These are phyloP conservation scores for Fusarium proliferatum DNA, from an alignment of 2,329 filamentous ascomycete species.

Conservation along the genomic window DNA sequence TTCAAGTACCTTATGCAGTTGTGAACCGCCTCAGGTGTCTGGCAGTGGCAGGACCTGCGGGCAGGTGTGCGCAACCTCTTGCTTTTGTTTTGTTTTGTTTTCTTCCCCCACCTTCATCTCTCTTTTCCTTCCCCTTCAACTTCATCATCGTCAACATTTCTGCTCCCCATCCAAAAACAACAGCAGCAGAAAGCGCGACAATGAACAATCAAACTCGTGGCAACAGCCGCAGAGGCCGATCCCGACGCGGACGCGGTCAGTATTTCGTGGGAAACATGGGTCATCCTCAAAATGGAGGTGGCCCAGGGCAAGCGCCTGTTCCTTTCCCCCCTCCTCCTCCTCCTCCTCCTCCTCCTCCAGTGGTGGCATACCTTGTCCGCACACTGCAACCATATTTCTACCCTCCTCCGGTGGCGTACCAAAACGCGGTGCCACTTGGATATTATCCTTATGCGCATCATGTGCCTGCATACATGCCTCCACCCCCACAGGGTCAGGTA, in stretches of 20 bases:
- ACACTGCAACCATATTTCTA: neutral
- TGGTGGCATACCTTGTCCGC: neutral
- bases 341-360: neutral
- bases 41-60: neutral
- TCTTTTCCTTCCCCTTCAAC: neutral
- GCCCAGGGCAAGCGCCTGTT: neutral
- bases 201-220: neutral
- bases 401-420: neutral
- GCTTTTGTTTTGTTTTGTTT: neutral
- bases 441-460: neutral
- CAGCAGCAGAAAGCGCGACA: neutral
- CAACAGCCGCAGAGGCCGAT: neutral
- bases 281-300: neutral
- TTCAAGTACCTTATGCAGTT: neutral
- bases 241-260: neutral
- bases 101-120: neutral
- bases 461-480: neutral
- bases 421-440: neutral
- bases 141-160: neutral
- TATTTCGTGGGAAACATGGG: neutral
- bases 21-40: rapidly evolving
- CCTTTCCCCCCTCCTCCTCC: neutral
- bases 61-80: neutral
- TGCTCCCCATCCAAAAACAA: neutral
- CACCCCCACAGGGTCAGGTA: neutral